Evolutionary conservation across 495 filamentous ascomycete genomes (phyloP).

Genomic region (Penicillium ochrochloron): DNA sequence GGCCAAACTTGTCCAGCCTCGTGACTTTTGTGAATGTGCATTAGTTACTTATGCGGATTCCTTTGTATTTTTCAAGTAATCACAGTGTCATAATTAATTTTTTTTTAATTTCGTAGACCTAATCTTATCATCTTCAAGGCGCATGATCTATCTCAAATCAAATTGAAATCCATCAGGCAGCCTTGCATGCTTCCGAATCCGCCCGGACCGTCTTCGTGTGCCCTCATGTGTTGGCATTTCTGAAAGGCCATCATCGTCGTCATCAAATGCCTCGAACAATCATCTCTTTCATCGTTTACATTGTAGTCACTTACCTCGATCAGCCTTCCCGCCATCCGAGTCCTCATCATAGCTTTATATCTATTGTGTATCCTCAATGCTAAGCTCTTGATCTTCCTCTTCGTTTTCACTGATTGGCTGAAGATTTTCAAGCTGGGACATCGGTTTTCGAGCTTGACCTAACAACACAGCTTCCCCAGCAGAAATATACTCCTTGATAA

Average conservation of each 20-base stretch:
- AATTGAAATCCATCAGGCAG: constrained; percentile 1
- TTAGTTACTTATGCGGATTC: constrained; percentile 18
- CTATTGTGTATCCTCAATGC: constrained; percentile 8
- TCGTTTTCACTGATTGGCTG: constrained; percentile 12
- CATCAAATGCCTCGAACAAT: constrained; percentile 10
- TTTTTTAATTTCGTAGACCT: constrained; percentile 11
- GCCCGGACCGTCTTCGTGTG: constrained; percentile 3
- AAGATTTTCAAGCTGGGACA: constrained; percentile 11
- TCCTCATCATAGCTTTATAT: constrained; percentile 8
- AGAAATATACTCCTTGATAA: constrained; percentile 9
- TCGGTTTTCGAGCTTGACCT: constrained; percentile 11
- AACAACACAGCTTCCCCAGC: constrained; percentile 10
- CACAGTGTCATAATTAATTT: constrained; percentile 11
- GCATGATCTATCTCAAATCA: neutral
- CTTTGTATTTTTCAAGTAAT: constrained; percentile 18
- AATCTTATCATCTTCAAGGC: neutral
- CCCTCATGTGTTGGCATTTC: constrained; percentile 9
- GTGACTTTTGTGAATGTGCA: constrained; percentile 6
- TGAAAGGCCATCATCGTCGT: constrained; percentile 10
- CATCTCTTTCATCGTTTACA: constrained; percentile 7
- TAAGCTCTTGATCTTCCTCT: constrained; percentile 14
- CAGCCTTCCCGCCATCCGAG: constrained; percentile 6
- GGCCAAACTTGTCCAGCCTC: constrained; percentile 11
- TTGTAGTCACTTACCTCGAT: constrained; percentile 6
- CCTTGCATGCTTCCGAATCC: constrained; percentile 14